Conservation (phyloP, 176 grass and related monocot species). For the Typha latifolia region DNA sequence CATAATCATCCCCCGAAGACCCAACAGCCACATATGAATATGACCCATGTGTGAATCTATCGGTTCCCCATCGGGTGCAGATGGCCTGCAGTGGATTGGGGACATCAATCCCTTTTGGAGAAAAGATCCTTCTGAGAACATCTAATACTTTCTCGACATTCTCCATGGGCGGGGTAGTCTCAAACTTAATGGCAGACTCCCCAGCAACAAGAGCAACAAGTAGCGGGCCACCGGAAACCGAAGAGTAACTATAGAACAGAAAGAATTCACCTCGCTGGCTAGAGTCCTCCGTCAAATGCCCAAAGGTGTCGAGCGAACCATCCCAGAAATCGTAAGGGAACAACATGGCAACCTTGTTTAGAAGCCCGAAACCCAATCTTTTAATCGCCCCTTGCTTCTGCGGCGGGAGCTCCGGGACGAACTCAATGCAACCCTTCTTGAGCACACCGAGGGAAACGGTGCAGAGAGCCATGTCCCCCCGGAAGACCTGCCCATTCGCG, state of each 20-base stretch:
- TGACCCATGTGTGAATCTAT: constrained; percentile 81
- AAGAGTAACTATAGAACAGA: constrained; percentile 93
- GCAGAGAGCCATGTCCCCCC: constrained; percentile 85
- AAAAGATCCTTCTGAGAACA: constrained; percentile 69
- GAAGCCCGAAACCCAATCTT: constrained; percentile 83
- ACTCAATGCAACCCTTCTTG: constrained; percentile 72
- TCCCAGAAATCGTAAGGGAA: constrained; percentile 89
- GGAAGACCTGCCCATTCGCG: constrained; percentile 64
- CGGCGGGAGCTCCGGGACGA: constrained; percentile 56
- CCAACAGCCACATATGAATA: constrained; percentile 89
- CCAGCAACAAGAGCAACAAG: constrained; percentile 94
- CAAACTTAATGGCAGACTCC: constrained; percentile 82
- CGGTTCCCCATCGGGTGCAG: constrained; percentile 86
- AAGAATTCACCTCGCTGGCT: constrained; percentile 73
- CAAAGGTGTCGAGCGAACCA: constrained; percentile 83
- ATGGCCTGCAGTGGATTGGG: constrained; percentile 83
- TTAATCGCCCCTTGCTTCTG: constrained; percentile 65
- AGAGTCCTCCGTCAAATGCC: constrained; percentile 76
- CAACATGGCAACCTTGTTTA: constrained; percentile 86
- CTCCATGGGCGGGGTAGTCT: constrained; percentile 50
- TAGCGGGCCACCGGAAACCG: constrained; percentile 81
- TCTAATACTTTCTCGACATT: constrained; percentile 59
- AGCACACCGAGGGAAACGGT: constrained; percentile 83
- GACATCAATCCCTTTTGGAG: constrained; percentile 78
- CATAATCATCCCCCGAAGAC: constrained; percentile 91